Evolutionary conservation across 164 flowering plant species (phyloP), one percentile per base, ranked within the genome.

Genomic region (Vitis amurensis): DNA sequence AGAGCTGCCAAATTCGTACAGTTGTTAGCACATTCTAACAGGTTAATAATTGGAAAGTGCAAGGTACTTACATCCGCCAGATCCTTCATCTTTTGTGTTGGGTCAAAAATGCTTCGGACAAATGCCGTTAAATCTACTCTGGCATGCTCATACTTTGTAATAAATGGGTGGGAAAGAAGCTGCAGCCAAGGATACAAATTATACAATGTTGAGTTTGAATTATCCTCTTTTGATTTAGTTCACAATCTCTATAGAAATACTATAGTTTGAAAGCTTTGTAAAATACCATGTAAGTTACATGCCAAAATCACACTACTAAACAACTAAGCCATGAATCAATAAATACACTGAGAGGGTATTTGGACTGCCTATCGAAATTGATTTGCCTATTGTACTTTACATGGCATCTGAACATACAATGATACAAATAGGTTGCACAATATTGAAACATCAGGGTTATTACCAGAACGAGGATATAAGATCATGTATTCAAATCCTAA

Each of bases 111-210:
- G 63, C 82, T 87, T 70, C 78, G 81, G 53, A 93, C 95, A 82
- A 90, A 96, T 62, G 85, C 87, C 69, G 88, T 90, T 61, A 96
- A 81, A 80, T 96, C 94, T 9, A 91, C 91, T 69, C 63, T 63
- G 31, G 81, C 72, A 61, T 84, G 71, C 72, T 85, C 91, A 68
- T 91, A 87, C 77, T 91, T 96, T 51, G 71, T 86, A 58, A 93
- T 85, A 73, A 96, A 96, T 52, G 97, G 94, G 69, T 96, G 99
- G n/a, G 88, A 75, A 66, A 92, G 94, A 73, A 96, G 97, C 98
- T 96, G 92, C 82, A 84, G 30, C 44, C 37, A 15, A 70, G 3
- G 55, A 64, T 10, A 59, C 49, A n/a, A 53, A 61, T 11, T 27
- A 13, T 55, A 62, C 37, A 59, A 66, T 44, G 57, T 69, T 8